Conservation (phyloP, 192 early-diverging fungal species). For the Entophlyctis helioformis region DNA sequence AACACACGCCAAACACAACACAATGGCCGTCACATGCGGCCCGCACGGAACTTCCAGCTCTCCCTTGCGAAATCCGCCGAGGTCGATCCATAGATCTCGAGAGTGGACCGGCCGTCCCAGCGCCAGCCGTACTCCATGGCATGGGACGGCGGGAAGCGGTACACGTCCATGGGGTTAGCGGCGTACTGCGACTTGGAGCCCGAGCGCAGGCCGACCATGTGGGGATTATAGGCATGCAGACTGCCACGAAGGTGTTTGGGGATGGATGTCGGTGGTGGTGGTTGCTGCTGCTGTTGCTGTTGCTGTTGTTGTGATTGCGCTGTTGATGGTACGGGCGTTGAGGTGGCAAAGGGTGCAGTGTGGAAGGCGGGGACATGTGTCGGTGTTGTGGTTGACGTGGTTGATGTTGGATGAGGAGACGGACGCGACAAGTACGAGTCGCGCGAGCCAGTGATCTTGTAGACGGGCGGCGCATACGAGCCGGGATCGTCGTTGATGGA, state of each 20-base stretch:
- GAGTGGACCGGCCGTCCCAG: slow-evolving; percentile 1
- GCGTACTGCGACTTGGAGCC: background rate
- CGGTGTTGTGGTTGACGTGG: background rate
- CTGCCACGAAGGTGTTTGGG: background rate
- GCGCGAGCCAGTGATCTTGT: slow-evolving; percentile 11
- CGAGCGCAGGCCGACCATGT: too few species aligned
- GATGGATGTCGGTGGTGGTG: background rate
- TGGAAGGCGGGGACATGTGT: too few species aligned
- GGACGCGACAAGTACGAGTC: background rate
- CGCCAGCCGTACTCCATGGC: slow-evolving; percentile 21
- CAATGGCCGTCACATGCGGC: too few species aligned
- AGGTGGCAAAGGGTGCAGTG: background rate
- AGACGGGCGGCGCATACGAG: slow-evolving; percentile 31
- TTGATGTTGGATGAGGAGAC: background rate
- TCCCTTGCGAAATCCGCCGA: slow-evolving; percentile 15
- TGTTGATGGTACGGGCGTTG: background rate
- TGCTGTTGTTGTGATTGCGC: too few species aligned
- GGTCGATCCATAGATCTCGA: slow-evolving; percentile 17
- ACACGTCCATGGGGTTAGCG: slow-evolving; percentile 2
- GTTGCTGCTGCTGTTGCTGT: too few species aligned
- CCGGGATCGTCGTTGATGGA: slow-evolving; percentile 71
- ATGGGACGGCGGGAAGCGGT: slow-evolving; percentile 13
- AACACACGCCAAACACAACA: too few species aligned
- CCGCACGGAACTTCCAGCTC: background rate
- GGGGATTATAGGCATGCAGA: background rate